Evolutionary conservation across 805 yeast genomes (phyloP).

Genomic region (Scheffersomyces lignosus): DNA sequence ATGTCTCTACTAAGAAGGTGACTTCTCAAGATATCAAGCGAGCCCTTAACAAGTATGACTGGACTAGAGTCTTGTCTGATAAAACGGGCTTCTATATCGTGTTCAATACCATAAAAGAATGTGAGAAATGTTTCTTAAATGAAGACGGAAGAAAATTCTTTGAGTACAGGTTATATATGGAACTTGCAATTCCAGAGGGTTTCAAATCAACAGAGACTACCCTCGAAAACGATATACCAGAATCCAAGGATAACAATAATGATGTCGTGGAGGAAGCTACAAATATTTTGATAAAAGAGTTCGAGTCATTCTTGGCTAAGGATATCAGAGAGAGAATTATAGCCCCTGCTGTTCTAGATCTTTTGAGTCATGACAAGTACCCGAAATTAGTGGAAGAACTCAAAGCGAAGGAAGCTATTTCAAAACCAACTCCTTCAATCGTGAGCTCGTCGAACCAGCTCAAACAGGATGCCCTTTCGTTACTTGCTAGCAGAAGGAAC

Average conservation of each 20-base stretch:
- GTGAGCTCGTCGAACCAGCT: conserved; percentile 10
- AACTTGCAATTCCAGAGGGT: conserved; percentile 52
- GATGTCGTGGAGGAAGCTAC: conserved; percentile 59
- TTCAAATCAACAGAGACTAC: conserved; percentile 16
- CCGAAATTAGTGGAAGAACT: conserved; percentile 46
- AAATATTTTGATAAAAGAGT: conserved; percentile 57
- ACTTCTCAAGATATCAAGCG: conserved; percentile 59
- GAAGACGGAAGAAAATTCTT: conserved; percentile 59
- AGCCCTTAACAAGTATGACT: conserved; percentile 56
- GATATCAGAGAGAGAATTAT: conserved; percentile 74
- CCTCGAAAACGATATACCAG: conserved; percentile 12
- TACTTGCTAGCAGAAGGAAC: conserved; percentile 21
- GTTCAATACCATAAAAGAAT: conserved; percentile 59
- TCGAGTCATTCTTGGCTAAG: conserved; percentile 59
- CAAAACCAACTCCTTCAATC: conserved; percentile 11
- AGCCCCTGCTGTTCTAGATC: conserved; percentile 65
- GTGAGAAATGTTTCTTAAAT: conserved; percentile 55
- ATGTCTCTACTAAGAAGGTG: conserved; percentile 48
- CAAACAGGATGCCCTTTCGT: conserved; percentile 26
- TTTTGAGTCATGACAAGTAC: conserved; percentile 57
- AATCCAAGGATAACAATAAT: conserved; percentile 13
- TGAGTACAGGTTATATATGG: conserved; percentile 56
- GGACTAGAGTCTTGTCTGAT: conserved; percentile 67
- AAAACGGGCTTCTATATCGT: conserved; percentile 68
- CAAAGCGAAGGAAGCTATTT: conserved; percentile 28